Conservation (phyloP, 192 early-diverging fungal genomes). For the Backusella psychrophila region DNA sequence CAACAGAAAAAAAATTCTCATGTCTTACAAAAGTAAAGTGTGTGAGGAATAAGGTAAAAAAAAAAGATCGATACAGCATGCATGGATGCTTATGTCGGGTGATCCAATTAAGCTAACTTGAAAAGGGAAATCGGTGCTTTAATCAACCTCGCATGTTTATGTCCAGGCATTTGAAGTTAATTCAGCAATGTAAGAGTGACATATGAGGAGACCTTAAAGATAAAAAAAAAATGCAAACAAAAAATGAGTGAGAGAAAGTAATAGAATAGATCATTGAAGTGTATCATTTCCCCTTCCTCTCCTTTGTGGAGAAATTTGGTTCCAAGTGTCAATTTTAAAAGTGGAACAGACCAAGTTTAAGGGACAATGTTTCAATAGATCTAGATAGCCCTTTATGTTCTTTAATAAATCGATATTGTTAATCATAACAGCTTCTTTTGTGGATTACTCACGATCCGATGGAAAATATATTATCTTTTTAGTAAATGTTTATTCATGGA, state of each 20-base stretch:
- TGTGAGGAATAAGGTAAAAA: neutral
- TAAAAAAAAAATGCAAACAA: neutral
- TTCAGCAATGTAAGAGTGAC: neutral
- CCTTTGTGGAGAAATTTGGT: neutral
- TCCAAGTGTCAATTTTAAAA: neutral
- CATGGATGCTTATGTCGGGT: neutral
- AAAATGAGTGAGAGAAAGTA: neutral
- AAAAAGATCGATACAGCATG: neutral
- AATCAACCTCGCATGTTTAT: slow-evolving; percentile 1
- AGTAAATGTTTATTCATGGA: neutral
- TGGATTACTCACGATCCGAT: neutral
- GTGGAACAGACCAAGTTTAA: neutral
- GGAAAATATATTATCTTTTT: neutral
- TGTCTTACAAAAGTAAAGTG: neutral
- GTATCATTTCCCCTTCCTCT: neutral
- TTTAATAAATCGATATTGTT: neutral
- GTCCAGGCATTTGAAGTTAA: neutral
- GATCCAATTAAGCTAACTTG: neutral
- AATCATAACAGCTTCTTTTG: neutral
- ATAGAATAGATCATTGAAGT: neutral
- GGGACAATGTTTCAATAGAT: slow-evolving; percentile 4
- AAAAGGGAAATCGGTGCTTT: slow-evolving; percentile 3
- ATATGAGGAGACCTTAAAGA: neutral
- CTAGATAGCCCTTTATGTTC: neutral
- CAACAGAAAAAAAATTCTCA: neutral